These are phyloP conservation scores for Boletus tomentosulus DNA, from an alignment of 768 basidiomycete species.

Conservation along the genomic window DNA sequence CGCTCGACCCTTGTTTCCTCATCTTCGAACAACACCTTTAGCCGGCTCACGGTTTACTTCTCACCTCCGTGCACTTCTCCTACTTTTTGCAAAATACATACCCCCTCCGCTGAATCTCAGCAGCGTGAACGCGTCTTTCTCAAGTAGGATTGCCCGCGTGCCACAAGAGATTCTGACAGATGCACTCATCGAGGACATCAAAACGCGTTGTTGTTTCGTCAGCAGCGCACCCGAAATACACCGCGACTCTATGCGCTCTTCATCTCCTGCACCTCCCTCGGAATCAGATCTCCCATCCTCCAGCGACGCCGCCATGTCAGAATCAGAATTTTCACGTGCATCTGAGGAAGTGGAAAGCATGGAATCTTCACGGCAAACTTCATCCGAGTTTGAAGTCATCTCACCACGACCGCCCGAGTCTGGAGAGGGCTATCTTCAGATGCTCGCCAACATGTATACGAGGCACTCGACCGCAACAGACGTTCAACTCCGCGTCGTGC, in stretches of 20 bases:
- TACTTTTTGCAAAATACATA: conserved; percentile 80
- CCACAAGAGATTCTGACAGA: conserved; percentile 80
- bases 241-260: conserved; percentile 30
- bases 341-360: conserved; percentile 48
- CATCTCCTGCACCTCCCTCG: conserved; percentile 28
- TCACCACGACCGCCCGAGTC: conserved; percentile 32
- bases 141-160: conserved; percentile 61
- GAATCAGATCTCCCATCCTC: conserved; percentile 40
- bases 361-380: conserved; percentile 45
- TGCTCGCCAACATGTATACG: conserved; percentile 65
- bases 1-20: conserved; percentile 80
- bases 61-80: conserved; percentile 77
- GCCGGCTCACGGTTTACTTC: conserved; percentile 80
- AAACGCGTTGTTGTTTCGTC: conserved; percentile 88
- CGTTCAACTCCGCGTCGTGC: conserved; percentile 62
- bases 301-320: conserved; percentile 61
- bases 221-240: conserved; percentile 50
- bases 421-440: conserved; percentile 42
- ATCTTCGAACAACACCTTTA: conserved; percentile 78
- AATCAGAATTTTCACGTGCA: conserved; percentile 59
- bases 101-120: conserved; percentile 74
- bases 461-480: conserved; percentile 77
- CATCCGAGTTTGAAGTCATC: conserved; percentile 52
- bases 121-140: conserved; percentile 56
- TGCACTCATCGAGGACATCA: conserved; percentile 81